A percentile compares a stretch with the other conserved stretches of the same genome.
Evolutionary conservation across 768 basidiomycete genomes (phyloP).

Genomic region (Dendrothele bispora): DNA sequence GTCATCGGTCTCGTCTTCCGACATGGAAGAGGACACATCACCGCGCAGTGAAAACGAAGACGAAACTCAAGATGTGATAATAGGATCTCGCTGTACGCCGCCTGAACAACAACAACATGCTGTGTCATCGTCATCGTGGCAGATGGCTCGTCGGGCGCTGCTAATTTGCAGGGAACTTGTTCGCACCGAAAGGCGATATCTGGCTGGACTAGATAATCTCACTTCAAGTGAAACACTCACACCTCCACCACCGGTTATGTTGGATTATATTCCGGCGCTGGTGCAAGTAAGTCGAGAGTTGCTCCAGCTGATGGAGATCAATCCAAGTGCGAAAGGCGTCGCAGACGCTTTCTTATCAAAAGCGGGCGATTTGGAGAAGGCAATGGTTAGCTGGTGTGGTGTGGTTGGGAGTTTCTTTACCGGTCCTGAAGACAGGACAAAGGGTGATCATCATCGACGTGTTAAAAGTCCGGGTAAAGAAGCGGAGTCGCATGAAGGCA

Average conservation of each 20-base stretch:
- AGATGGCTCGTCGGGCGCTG: conserved; percentile 1
- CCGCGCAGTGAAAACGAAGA: not conserved
- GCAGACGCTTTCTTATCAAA: conserved; percentile 56
- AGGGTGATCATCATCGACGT: conserved; percentile 7
- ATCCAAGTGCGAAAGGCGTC: conserved; percentile 68
- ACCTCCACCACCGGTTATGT: conserved; percentile 52
- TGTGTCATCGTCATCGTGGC: not conserved
- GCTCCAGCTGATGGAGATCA: conserved; percentile 47
- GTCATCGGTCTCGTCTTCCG: not conserved
- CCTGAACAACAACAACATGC: not conserved
- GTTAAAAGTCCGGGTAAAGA: no score
- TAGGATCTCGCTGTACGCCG: not conserved
- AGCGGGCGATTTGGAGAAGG: conserved; percentile 51
- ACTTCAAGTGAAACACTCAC: conserved; percentile 29
- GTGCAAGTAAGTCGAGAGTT: conserved; percentile 50
- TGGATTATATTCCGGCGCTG: conserved; percentile 50
- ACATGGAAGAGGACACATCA: not conserved
- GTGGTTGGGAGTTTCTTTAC: conserved; percentile 51
- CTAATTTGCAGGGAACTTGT: conserved; percentile 6
- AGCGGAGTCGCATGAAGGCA: no score
- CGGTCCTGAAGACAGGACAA: conserved; percentile 4
- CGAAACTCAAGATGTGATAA: not conserved
- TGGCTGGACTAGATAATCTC: not conserved
- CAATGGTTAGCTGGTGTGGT: conserved; percentile 61
- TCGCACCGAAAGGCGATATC: conserved; percentile 4